Evolutionary conservation across 805 yeast genomes (phyloP).

Genomic region (Yarrowia porcina): DNA sequence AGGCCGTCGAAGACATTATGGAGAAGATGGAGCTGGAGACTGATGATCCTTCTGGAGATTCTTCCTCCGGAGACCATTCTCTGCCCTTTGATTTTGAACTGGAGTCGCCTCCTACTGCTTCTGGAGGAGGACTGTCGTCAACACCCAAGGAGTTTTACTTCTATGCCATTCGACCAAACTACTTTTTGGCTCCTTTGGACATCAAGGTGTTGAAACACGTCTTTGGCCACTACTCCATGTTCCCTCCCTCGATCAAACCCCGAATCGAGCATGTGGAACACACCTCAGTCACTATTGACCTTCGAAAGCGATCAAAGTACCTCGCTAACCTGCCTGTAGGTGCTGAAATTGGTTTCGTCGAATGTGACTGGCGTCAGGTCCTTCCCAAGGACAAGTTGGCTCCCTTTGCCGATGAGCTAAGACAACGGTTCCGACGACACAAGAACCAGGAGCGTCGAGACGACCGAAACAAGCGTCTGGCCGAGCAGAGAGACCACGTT

Average conservation of each 20-base stretch:
- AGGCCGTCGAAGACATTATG: slow-evolving; percentile 57
- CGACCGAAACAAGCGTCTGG: slow-evolving; percentile 33
- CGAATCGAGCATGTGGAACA: slow-evolving; percentile 66
- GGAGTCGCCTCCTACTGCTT: slow-evolving; percentile 67
- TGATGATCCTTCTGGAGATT: background rate
- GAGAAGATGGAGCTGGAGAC: slow-evolving; percentile 31
- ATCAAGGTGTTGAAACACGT: slow-evolving; percentile 63
- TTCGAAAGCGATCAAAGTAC: slow-evolving; percentile 64
- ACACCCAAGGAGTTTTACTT: slow-evolving; percentile 57
- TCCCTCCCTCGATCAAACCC: slow-evolving; percentile 64
- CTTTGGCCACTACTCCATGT: slow-evolving; percentile 57
- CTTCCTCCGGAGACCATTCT: background rate
- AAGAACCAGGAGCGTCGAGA: slow-evolving; percentile 34
- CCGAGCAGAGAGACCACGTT: slow-evolving; percentile 40
- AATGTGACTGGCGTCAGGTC: slow-evolving; percentile 71
- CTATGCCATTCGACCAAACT: slow-evolving; percentile 39
- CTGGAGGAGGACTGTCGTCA: slow-evolving; percentile 49
- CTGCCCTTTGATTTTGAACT: slow-evolving; percentile 34
- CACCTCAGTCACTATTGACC: slow-evolving; percentile 62
- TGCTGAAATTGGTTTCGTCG: slow-evolving; percentile 76
- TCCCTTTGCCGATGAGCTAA: slow-evolving; percentile 33
- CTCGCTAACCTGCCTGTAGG: slow-evolving; percentile 81
- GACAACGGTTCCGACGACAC: slow-evolving; percentile 31
- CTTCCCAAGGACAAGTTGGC: slow-evolving; percentile 34
- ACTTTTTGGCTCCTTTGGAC: slow-evolving; percentile 74